Evolutionary conservation across 805 yeast species (phyloP).

Genomic region (Nakazawaea pomicola): DNA sequence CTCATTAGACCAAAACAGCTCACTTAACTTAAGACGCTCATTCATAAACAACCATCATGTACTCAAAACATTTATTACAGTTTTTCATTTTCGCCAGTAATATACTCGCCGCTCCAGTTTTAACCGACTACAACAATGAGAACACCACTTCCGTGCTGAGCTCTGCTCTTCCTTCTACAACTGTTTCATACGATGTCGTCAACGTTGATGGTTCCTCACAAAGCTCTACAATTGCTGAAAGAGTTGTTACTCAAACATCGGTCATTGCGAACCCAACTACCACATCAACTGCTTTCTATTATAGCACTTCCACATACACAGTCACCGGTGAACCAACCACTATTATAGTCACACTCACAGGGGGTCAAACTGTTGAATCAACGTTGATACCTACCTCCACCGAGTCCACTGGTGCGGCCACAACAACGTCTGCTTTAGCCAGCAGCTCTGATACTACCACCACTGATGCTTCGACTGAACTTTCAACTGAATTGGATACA

Average conservation of each 20-base stretch:
- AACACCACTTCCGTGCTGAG: no score
- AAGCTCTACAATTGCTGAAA: not conserved
- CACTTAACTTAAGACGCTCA: no score
- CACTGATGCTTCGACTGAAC: not conserved
- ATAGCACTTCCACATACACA: not conserved
- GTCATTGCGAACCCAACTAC: not conserved
- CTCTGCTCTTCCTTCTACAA: not conserved
- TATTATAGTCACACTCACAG: not conserved
- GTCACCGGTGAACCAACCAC: not conserved
- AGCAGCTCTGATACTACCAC: not conserved
- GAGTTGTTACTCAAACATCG: not conserved
- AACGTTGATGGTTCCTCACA: constrained; percentile 12
- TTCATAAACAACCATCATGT: no score
- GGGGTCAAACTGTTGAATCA: not conserved
- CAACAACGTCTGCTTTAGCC: not conserved
- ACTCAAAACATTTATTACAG: not conserved
- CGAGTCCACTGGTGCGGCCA: not conserved
- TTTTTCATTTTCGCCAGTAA: no score
- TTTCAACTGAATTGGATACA: no score
- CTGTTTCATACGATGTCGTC: constrained; percentile 10
- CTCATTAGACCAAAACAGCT: no score
- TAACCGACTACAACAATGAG: not conserved
- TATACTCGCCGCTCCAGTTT: constrained; percentile 2
- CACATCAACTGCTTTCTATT: not conserved
- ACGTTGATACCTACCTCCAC: not conserved